Percentiles rank a stretch among this genome's conserved stretches.
phyloP scores from a whole-genome alignment of 2,329 filamentous ascomycete genomes.

The Microdochium trichocladiopsis region DNA sequence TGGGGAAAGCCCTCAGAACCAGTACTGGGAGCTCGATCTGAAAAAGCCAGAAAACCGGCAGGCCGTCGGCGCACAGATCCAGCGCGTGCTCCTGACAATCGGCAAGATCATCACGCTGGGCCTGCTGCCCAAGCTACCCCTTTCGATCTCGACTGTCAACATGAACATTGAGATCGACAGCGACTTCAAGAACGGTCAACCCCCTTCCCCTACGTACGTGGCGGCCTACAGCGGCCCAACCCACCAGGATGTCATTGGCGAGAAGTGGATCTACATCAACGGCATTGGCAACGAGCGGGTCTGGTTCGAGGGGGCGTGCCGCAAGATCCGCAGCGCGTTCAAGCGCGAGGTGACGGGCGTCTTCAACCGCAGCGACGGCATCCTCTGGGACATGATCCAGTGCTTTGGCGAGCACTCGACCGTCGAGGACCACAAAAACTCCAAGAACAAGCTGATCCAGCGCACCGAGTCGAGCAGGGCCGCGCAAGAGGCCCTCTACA shows the following conservation, averaged over 20 bases:
- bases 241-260: background rate
- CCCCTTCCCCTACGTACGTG: background rate
- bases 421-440: background rate
- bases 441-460: constrained; percentile 1
- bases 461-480: constrained; percentile 2
- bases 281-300: background rate
- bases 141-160: background rate
- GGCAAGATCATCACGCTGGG: background rate
- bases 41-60: background rate
- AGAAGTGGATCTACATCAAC: constrained; percentile 1
- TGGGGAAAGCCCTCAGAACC: background rate
- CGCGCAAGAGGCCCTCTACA: background rate
- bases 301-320: background rate
- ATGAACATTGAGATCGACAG: background rate
- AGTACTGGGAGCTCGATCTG: background rate
- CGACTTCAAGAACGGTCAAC: background rate
- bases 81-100: background rate
- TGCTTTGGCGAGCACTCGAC: constrained; percentile 3
- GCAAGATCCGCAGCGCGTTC: constrained; percentile 2
- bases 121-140: background rate
- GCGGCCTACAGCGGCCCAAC: background rate
- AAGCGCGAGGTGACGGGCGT: constrained; percentile 5
- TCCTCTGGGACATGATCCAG: constrained; percentile 7
- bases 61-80: background rate
- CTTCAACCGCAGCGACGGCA: constrained; percentile 7